A percentile compares a stretch with the other conserved stretches of the same genome.
Conservation (phyloP, 305 asterid species). For the Fraxinus ornus region DNA sequence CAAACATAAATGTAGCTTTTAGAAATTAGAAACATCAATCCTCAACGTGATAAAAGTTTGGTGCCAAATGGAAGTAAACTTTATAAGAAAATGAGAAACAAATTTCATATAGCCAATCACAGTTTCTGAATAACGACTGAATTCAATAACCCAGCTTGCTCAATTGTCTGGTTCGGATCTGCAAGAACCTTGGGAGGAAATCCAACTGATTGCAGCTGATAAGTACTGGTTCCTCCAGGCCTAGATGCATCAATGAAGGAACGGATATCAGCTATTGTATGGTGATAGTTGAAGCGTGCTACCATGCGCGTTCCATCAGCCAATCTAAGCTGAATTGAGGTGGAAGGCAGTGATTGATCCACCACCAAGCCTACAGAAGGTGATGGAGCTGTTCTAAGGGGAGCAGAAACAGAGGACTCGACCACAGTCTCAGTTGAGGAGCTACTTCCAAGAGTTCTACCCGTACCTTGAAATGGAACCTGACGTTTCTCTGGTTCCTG, state of each 20-base stretch:
- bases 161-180: constrained; percentile 75
- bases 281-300: constrained; percentile 76
- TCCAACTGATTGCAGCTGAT: constrained; percentile 76
- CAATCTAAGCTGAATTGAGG: constrained; percentile 79
- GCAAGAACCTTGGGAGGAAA: constrained; percentile 80
- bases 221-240: constrained; percentile 55
- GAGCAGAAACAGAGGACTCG: constrained; percentile 32
- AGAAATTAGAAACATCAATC: background rate
- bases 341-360: constrained; percentile 70
- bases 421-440: constrained; percentile 36
- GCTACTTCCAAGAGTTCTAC: constrained; percentile 81
- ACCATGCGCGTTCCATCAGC: constrained; percentile 92
- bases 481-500: constrained; percentile 67
- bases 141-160: constrained; percentile 77
- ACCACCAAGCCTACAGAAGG: constrained; percentile 58
- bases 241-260: constrained; percentile 70
- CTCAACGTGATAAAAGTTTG: background rate
- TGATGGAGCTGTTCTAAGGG: constrained; percentile 48
- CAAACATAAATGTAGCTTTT: background rate
- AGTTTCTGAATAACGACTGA: constrained; percentile 80
- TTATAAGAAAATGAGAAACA: background rate
- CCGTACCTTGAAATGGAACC: constrained; percentile 71
- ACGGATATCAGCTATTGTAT: constrained; percentile 67
- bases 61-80: background rate
- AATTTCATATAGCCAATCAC: constrained; percentile 26